Base-by-base conservation (phyloP, 1,139 yeast genomes). In the Candida sojae region DNA sequence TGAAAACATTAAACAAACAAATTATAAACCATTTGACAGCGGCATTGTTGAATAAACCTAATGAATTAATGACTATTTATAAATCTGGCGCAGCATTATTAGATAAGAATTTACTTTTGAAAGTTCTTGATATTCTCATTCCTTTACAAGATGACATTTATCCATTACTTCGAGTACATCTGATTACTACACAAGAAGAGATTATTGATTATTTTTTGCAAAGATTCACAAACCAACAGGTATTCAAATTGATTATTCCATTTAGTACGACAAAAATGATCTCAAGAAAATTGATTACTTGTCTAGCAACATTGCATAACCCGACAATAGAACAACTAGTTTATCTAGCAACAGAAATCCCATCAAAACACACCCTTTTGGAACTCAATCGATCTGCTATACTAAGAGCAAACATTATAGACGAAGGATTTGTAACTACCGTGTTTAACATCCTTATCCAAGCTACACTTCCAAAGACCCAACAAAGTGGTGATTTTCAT, bases 401-500 rank as follows among this genome's bases (percentile, higher is more conserved):
- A 21, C 36, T 54, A 21, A 39, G 48, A 34, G 42, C 46, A 4
- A 40, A 43, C 6, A 12, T 42, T 10, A 28, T 48, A 26, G 54
- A 54, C 32, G 21, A 32, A 11, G 35, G 6, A 4, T 47, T 52
- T 12, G 25, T 48, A 8, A 21, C 40, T 2, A 30, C 43, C 3
- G 32, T 46, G 3, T 47, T 44, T 17, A 45, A 49, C 29, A 45
- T 37, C 31, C 25, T 52, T 12, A 21, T 49, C 11, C 9, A 32
- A 21, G 23, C 36, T 12, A 39, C 49, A 6, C 29, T 48, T 8
- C 49, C 48, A 29, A 44, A 31, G 36, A 13, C 25, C 31, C 12
- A 11, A 4, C 32, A 29, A 21, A 42, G 37, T 34, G 57, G 60
- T 43, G 64, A 59, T 38, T 60, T 66, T 39, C 61, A 59, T 31